Evolutionary conservation across 495 filamentous ascomycete species (phyloP).

Genomic region (Parathielavia appendiculata): DNA sequence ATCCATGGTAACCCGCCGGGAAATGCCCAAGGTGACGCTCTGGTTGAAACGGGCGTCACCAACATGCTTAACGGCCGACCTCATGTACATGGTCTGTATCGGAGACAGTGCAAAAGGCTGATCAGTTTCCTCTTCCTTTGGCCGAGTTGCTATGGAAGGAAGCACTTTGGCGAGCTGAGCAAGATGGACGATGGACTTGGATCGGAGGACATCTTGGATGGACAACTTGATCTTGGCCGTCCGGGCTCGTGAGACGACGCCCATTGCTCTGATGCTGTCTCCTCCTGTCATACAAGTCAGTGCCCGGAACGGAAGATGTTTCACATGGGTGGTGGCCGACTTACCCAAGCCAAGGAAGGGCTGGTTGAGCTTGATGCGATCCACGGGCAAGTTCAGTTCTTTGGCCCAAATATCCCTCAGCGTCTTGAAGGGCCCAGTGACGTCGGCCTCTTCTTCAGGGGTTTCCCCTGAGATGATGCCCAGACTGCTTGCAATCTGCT

Average conservation of each 20-base stretch:
- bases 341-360: slow-evolving; percentile 26
- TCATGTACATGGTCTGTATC: slow-evolving; percentile 56
- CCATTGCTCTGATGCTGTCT: slow-evolving; percentile 29
- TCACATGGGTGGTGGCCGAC: not conserved
- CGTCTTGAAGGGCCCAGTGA: slow-evolving; percentile 10
- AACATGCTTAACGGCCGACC: slow-evolving; percentile 37
- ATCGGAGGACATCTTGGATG: slow-evolving; percentile 26
- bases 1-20: slow-evolving; percentile 31
- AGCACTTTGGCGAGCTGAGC: slow-evolving; percentile 19
- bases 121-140: slow-evolving; percentile 34
- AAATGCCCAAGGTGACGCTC: slow-evolving; percentile 50
- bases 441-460: slow-evolving; percentile 7
- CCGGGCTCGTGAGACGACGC: slow-evolving; percentile 20
- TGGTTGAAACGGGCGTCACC: slow-evolving; percentile 58
- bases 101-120: slow-evolving; percentile 54
- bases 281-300: slow-evolving; percentile 15
- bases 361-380: slow-evolving; percentile 16
- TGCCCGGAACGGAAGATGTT: not conserved
- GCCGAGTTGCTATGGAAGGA: not conserved
- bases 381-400: slow-evolving; percentile 18
- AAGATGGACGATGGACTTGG: slow-evolving; percentile 28
- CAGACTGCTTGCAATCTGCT: slow-evolving; percentile 15
- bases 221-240: slow-evolving; percentile 21
- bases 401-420: slow-evolving; percentile 21
- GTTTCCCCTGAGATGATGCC: slow-evolving; percentile 10